Evolutionary conservation across 208 protist species (phyloP), one percentile per base, ranked within the genome.

Genomic region (Porcisia deanei): DNA sequence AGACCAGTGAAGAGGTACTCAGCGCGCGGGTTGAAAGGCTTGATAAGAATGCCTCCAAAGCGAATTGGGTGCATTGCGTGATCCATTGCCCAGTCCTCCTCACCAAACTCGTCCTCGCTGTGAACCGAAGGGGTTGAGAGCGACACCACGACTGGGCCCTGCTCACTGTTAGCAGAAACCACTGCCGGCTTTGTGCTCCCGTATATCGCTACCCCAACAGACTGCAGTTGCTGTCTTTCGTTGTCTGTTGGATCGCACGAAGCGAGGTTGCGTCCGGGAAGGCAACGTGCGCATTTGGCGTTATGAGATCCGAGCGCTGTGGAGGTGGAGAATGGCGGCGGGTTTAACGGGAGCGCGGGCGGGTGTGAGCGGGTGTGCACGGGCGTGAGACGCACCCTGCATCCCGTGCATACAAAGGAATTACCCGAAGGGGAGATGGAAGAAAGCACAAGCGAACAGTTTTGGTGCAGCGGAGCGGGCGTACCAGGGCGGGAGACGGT

Each of bases 1-100:
- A 94, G 77, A 1, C 84, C 83, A 45, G 92, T 94, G 80, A 93
- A 96, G 63, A 96, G 85, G 77, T 89, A 93, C 86, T 96, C 88
- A 4, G 92, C 89, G 34, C 87, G 89, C 10, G 92, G 92, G 80
- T 94, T 96, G 81, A 96, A 96, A 30, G 89, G 88, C 70, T 93
- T 94, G 71, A 96, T 88, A 47, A 89, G 80, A 34, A 91, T 65
- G 52, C 86, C 89, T 39, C 88, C 84, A 75, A 96, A 91, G 67
- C 74, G 80, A 53, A 93, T 96, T 14, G 88, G 87, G 77, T 91
- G 73, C 88, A 94, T 92, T 12, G 84, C 83, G 84, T 94, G 91
- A 74, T 94, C 88, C 79, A 96, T 85, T 16, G 12, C 72, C 89
- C 89, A 96, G 78, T 91, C 89, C 77, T 86, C 83, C 64, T 96